Base-by-base conservation (phyloP, 495 filamentous ascomycete species). In the Neurospora sp. region DNA sequence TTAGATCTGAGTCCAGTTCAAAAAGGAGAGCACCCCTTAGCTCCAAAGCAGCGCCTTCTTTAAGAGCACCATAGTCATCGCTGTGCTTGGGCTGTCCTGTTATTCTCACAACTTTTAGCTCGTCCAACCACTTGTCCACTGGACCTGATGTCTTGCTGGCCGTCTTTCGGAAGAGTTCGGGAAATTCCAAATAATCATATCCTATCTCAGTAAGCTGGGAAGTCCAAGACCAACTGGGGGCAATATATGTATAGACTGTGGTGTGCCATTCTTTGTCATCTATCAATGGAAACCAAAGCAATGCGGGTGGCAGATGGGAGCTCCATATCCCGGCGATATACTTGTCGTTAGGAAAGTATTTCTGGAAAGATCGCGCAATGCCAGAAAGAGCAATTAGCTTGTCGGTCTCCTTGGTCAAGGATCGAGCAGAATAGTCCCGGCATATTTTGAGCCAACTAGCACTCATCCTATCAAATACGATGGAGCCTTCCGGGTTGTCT, bases 391-490 rank as follows among this genome's bases (percentile, higher is more conserved):
- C 53, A 2, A 1, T 0, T 7, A 61, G 53, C 53, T 14, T 61
- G 22, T 61, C 53, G 53, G 53, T 61, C 5, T 7, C 22, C 0
- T 61, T 14, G 0, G 22, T 31, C 53, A 61, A 8, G 3, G 1
- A 31, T 7, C 53, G 12, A 3, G 0, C 0, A 0, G 53, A 61
- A 31, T 61, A 61, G 0, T 61, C 53, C 5, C 0, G 0, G 12
- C 0, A 31, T 61, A 61, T 0, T 0, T 8, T 0, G 6, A 31
- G 12, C 53, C 53, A 61, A 0, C 22, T 0, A 16, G 0, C 0
- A 0, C 0, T 61, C 53, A 16, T 31, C 10, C 10, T 61, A 7
- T 8, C 1, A 1, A 0, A 59, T 59, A 53, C 4, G 3, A 8
- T 8, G 17, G 4, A 35, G 31, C 31, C 31, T 35, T 35, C 31